Base-by-base conservation (phyloP, 768 basidiomycete genomes). In the Termitomyces sp. region DNA sequence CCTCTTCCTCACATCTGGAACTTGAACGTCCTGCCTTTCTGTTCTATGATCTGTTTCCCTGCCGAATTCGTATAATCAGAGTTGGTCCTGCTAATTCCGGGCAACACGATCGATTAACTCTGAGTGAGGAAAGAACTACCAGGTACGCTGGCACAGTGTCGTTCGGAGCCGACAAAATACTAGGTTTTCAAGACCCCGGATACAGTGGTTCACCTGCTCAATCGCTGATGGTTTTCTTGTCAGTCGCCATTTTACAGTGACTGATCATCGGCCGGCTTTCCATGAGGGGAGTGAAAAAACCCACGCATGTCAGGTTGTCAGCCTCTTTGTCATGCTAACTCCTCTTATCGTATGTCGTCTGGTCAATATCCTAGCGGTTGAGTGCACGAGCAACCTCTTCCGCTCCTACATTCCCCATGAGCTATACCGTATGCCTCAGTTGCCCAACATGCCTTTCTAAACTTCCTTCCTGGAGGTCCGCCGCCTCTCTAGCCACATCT, bases 81-180 rank as follows among this genome's bases (percentile, higher is more conserved):
- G 10, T 58, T 29, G 56, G 45, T 43, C 42, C 15, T 25, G n/a
- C 52, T 54, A 29, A 38, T 10, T 34, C 42, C 31, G 54, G 49
- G 25, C 46, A 47, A 20, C 17, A 11, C 47, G 20, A 65, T 58
- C 25, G 48, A 60, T 60, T 51, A 37, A 52, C 59, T 60, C 36
- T 54, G 51, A 57, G 25, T 49, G 56, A 60, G 47, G 51, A 15
- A 52, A 60, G 65, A 65, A 65, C 51, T 59, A 32, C 59, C 57
- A 65, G 61, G 62, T 58, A 58, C 65, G 62, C 56, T 60, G 31
- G 40, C 34, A 60, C 56, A 51, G 32, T 59, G 65, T 65, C 65
- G 58, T 50, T 43, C 37, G 36, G 42, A 54, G 59, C 64, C 49
- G 56, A 62, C 40, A 60, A 60, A 38, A 49, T 61, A 55, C 59